phyloP scores from a whole-genome alignment of 129 eudicot genomes.

The Helichrysum umbraculigerum region DNA sequence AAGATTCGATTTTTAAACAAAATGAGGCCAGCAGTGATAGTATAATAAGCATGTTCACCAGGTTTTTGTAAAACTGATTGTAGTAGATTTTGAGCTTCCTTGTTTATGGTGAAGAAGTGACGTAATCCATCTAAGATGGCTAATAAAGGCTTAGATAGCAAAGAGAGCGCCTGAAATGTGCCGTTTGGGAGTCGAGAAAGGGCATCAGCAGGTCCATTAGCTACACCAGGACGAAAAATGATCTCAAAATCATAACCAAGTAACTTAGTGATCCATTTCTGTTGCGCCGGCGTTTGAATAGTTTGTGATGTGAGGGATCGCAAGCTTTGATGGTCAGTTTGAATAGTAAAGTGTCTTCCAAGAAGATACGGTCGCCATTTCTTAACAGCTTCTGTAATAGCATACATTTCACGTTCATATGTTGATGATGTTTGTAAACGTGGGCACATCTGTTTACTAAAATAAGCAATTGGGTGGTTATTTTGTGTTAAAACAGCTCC shows the following conservation, averaged over 20 bases:
- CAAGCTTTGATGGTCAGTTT: too few species aligned
- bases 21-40: too few species aligned
- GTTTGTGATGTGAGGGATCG: not conserved
- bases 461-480: not conserved
- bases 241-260: constrained; percentile 12
- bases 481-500: constrained; percentile 9
- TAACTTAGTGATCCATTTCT: not conserved
- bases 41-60: too few species aligned
- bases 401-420: not conserved
- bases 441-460: not conserved
- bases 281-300: not conserved
- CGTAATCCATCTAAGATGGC: not conserved
- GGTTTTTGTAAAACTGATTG: too few species aligned
- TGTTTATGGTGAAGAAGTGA: not conserved
- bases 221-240: not conserved
- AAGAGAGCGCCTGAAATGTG: not conserved
- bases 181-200: not conserved
- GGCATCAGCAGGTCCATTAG: not conserved
- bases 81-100: too few species aligned
- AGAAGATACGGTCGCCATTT: constrained; percentile 14
- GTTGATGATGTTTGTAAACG: not conserved
- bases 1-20: not conserved
- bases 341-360: not conserved
- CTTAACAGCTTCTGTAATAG: not conserved
- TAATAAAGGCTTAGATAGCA: not conserved